Conservation (phyloP, 352 stramenopile species). For the Phytophthora crassamura region DNA sequence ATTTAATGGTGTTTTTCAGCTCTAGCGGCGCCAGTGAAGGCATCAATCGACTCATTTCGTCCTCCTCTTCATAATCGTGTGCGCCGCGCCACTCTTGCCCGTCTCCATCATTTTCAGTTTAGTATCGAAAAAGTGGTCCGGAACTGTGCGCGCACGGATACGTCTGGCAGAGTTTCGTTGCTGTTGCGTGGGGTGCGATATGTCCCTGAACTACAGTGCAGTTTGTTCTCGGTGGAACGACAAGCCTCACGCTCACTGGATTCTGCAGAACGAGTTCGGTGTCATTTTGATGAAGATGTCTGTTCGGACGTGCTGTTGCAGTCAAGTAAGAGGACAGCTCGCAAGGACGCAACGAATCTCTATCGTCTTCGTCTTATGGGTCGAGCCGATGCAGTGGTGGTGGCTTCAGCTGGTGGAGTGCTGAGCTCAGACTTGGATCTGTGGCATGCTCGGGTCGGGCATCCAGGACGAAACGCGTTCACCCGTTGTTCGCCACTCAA, state of each 20-base stretch:
- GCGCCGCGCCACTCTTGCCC: no score
- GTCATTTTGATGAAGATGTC: slow-evolving; percentile 8
- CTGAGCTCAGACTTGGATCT: no score
- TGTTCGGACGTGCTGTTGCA: slow-evolving; percentile 3
- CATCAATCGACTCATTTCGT: no score
- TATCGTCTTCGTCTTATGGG: slow-evolving; percentile 9
- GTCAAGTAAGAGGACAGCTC: neutral
- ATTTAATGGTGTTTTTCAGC: no score
- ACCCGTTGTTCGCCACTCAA: slow-evolving; percentile 7
- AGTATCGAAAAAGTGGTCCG: no score
- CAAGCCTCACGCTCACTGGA: neutral
- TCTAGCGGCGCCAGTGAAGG: no score
- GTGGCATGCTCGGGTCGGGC: slow-evolving; percentile 9
- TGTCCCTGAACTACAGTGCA: slow-evolving; percentile 11
- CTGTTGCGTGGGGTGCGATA: no score
- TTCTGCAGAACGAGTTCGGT: neutral
- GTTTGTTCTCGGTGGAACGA: slow-evolving; percentile 2
- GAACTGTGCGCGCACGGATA: no score
- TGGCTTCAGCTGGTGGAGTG: neutral
- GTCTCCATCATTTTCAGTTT: no score
- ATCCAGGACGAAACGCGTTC: slow-evolving; percentile 6
- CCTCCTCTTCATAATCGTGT: no score
- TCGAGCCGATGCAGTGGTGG: neutral
- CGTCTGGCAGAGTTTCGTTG: neutral
- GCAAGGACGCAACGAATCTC: slow-evolving; percentile 12